These are phyloP conservation scores for Rhizopogon vinicolor DNA, from an alignment of 768 basidiomycete genomes.

Conservation along the genomic window DNA sequence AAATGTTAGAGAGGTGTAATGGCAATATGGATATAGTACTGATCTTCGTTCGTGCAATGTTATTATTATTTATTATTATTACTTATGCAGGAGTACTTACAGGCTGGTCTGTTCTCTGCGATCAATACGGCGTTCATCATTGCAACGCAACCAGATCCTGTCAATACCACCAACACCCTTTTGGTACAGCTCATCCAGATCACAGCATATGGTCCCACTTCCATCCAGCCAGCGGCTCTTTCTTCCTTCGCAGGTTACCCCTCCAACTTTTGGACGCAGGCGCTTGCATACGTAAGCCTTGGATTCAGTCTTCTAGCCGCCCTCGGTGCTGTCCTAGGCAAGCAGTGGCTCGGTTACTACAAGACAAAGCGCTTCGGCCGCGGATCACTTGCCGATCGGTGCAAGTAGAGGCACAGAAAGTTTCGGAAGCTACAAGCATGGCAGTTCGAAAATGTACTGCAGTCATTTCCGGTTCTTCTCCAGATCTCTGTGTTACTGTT, in stretches of 20 bases:
- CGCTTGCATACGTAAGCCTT: constrained; percentile 7
- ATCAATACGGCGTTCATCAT: constrained; percentile 8
- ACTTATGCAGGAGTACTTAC: too few species aligned
- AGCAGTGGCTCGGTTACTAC: too few species aligned
- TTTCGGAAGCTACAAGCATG: constrained; percentile 4
- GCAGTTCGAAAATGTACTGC: constrained; percentile 6
- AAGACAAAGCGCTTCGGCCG: neutral
- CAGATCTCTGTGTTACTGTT: constrained; percentile 8
- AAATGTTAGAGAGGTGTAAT: neutral
- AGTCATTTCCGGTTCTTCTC: constrained; percentile 4
- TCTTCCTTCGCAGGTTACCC: neutral
- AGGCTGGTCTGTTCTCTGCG: constrained; percentile 11
- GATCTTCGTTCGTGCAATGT: neutral
- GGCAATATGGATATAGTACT: constrained; percentile 2
- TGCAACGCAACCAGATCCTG: constrained; percentile 5
- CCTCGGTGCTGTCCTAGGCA: constrained; percentile 8
- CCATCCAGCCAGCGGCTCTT: too few species aligned
- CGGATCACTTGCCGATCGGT: constrained; percentile 8
- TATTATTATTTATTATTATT: neutral
- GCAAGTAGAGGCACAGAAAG: constrained; percentile 4
- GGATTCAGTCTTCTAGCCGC: constrained; percentile 6
- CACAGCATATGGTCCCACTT: too few species aligned
- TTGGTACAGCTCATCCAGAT: constrained; percentile 5
- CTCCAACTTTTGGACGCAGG: constrained; percentile 4
- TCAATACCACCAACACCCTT: constrained; percentile 5